Conservation (phyloP, 306 rosid genomes). For the Glycine latifolia region DNA sequence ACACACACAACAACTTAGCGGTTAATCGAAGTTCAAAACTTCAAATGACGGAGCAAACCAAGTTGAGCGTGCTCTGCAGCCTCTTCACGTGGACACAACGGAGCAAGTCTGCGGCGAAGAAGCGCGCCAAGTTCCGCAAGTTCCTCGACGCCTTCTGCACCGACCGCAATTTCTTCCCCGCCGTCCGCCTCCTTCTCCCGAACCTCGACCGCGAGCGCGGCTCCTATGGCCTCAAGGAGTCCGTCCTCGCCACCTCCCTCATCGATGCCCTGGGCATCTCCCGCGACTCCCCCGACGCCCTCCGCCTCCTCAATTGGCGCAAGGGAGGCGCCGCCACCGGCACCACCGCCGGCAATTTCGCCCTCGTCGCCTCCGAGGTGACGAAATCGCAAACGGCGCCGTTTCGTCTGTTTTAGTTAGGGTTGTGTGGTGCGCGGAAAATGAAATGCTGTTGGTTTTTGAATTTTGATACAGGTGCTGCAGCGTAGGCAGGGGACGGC, state of each 20-base stretch:
- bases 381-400: not conserved
- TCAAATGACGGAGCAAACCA: slow-evolving; percentile 64
- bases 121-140: slow-evolving; percentile 88
- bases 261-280: slow-evolving; percentile 88
- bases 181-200: slow-evolving; percentile 68
- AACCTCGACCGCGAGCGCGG: slow-evolving; percentile 90
- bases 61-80: slow-evolving; percentile 77
- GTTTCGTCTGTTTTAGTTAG: not conserved
- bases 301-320: slow-evolving; percentile 91
- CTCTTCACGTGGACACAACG: slow-evolving; percentile 82
- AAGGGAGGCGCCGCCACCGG: slow-evolving; percentile 83
- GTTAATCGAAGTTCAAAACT: not conserved
- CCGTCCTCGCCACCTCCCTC: slow-evolving; percentile 82
- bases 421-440: not conserved
- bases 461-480: slow-evolving; percentile 66
- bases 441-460: slow-evolving; percentile 12
- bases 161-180: slow-evolving; percentile 63
- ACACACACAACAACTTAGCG: not conserved
- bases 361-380: slow-evolving; percentile 89
- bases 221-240: slow-evolving; percentile 89
- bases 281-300: slow-evolving; percentile 78
- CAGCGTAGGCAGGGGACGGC: slow-evolving; percentile 80
- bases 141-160: slow-evolving; percentile 82
- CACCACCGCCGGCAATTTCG: slow-evolving; percentile 77
- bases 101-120: slow-evolving; percentile 70